Evolutionary conservation across 176 grass and related monocot genomes (phyloP).

Genomic region (Thalia dealbata): DNA sequence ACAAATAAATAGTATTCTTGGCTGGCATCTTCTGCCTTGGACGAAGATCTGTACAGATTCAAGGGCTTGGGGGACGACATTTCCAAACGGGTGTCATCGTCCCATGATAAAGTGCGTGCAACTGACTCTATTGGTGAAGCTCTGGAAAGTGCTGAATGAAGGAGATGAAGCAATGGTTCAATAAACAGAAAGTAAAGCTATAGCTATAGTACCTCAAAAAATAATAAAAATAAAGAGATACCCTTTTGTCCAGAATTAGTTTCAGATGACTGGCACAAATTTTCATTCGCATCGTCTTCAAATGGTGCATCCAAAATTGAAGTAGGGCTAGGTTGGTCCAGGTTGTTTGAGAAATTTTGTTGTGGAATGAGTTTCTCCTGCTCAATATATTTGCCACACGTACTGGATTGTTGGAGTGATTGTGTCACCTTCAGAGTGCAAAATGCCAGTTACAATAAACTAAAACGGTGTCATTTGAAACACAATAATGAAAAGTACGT

Average conservation of each 20-base stretch:
- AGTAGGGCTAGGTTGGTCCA: conserved; percentile 57
- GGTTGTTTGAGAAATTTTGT: conserved; percentile 15
- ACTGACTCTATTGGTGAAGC: conserved; percentile 37
- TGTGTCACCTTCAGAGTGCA: conserved; percentile 29
- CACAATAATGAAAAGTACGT: conserved; percentile 2
- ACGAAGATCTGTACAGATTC: conserved; percentile 9
- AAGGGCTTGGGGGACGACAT: conserved; percentile 10
- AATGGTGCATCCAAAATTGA: conserved; percentile 63
- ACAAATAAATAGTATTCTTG: conserved; percentile 42
- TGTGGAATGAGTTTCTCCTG: conserved; percentile 21
- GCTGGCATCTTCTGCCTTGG: conserved; percentile 29
- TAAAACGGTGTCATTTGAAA: not conserved
- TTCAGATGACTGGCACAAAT: conserved; percentile 4
- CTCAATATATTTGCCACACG: conserved; percentile 29
- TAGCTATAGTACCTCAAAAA: too few species aligned
- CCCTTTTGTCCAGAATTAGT: conserved; percentile 27
- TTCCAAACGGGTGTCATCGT: conserved; percentile 35
- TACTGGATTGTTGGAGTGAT: conserved; percentile 29
- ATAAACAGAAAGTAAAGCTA: not conserved
- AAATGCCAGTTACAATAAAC: not conserved
- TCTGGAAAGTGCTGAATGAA: conserved; percentile 29
- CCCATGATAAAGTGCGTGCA: conserved; percentile 50
- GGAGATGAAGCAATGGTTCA: conserved; percentile 14
- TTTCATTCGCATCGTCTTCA: conserved; percentile 14
- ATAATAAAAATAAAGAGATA: too few species aligned